Percentiles rank a stretch among this genome's conserved stretches.
Evolutionary conservation across 202 grass and related monocot genomes (phyloP).

Genomic region (Musa balbisiana): DNA sequence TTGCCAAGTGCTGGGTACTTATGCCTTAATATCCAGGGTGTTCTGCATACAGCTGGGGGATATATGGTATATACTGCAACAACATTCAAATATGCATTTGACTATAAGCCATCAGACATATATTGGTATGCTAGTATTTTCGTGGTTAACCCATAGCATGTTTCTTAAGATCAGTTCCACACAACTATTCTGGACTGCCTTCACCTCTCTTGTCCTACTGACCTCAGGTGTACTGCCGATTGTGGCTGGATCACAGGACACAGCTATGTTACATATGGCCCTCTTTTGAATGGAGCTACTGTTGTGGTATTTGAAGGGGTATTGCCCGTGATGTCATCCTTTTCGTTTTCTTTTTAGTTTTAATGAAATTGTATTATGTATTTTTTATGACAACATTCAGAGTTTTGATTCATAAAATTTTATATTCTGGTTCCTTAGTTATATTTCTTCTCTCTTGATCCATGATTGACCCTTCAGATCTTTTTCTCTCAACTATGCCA

Average conservation of each 20-base stretch:
- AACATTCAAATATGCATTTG: constrained; percentile 94
- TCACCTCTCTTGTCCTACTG: constrained; percentile 30
- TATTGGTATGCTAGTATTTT: constrained; percentile 55
- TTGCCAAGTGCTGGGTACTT: constrained; percentile 16
- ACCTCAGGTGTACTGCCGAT: constrained; percentile 84
- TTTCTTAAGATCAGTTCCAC: constrained; percentile 4
- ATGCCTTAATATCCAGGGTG: constrained; percentile 46
- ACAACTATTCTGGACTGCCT: constrained; percentile 25
- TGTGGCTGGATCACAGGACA: constrained; percentile 98
- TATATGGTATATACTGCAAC: constrained; percentile 92
- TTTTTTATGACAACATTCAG: too few species aligned
- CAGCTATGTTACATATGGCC: constrained; percentile 94
- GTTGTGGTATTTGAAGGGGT: constrained; percentile 92
- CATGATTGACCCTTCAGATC: too few species aligned
- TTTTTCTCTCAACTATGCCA: too few species aligned
- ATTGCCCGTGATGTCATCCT: background rate
- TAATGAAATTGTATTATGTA: too few species aligned
- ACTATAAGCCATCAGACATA: constrained; percentile 78
- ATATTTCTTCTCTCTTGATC: too few species aligned
- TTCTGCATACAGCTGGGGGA: constrained; percentile 84
- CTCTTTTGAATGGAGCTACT: constrained; percentile 88
- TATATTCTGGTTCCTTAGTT: too few species aligned
- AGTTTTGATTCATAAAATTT: too few species aligned
- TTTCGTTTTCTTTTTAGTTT: background rate
- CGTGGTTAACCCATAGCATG: background rate